Evolutionary conservation across 345 rosid genomes (phyloP).

Genomic region (Brassica cretica): DNA sequence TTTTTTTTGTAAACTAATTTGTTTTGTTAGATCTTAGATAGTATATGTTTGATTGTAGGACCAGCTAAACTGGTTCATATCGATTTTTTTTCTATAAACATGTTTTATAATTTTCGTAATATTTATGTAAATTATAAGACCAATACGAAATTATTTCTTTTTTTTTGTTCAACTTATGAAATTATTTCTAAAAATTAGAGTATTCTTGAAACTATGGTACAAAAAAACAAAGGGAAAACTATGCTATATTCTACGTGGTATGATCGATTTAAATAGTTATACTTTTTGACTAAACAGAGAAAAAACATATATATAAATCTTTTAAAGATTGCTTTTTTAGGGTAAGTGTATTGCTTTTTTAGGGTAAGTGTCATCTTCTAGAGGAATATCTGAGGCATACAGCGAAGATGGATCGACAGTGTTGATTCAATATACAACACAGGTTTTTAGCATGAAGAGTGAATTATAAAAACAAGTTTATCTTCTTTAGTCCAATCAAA

Average conservation of each 20-base stretch:
- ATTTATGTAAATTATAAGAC: background rate
- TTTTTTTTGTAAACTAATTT: too few species aligned
- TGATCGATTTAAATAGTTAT: too few species aligned
- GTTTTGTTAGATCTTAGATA: too few species aligned
- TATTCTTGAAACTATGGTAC: background rate
- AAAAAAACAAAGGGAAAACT: background rate
- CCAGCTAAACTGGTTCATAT: background rate
- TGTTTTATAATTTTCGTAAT: background rate
- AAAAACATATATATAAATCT: slow-evolving; percentile 18
- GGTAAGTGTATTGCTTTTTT: slow-evolving; percentile 13
- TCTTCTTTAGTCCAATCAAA: slow-evolving; percentile 51
- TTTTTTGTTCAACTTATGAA: background rate
- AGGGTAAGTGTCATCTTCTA: slow-evolving; percentile 18
- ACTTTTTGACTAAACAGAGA: slow-evolving; percentile 1
- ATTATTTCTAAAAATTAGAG: background rate
- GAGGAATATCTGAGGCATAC: slow-evolving; percentile 16
- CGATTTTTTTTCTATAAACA: background rate
- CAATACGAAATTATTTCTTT: background rate
- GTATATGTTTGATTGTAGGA: background rate
- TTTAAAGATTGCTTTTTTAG: slow-evolving; percentile 17
- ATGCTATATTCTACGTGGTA: background rate
- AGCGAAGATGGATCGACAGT: slow-evolving; percentile 14
- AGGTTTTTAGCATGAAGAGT: slow-evolving; percentile 22
- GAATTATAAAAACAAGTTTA: slow-evolving; percentile 39
- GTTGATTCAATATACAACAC: background rate